Base-by-base conservation (phyloP, 768 basidiomycete species). In the Phanerodontia chrysosporium region DNA sequence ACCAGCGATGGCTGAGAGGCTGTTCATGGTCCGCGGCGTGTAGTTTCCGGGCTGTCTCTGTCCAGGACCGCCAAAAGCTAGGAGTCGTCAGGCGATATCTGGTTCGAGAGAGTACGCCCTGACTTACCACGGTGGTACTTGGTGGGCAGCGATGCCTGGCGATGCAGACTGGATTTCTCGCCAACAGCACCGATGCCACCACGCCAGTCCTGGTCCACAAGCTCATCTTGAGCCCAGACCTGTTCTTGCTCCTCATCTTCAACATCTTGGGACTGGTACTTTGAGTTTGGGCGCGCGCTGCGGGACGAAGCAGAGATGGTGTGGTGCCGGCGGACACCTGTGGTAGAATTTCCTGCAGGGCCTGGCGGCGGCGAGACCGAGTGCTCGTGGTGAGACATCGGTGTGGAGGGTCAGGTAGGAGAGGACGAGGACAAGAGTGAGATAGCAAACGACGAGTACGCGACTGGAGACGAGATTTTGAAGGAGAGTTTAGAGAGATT, bases 171-270 rank as follows among this genome's bases (percentile, higher is more conserved):
- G 8, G 84, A 81, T 72, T 90, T 90, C 73, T 92, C 90, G 51
- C 90, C 90, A 27, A 92, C 90, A 46, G 88, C 89, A 42, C 90
- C 90, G 53, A 90, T 84, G 24, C 85, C 85, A 32, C 88, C 88
- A 29, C 86, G 84, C 90, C 90, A 90, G 69, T 90, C 89, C 58
- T 89, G 80, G 66, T 84, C 88, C 61, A 90, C 89, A 46, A 83
- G 78, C 66, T 90, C 89, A 67, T 92, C 90, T 60, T 90, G 87
- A 68, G 84, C 83, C 82, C 84, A 87, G 45, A 73, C 74, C 45
- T 80, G 78, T 62, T 80, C 79, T 49, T 80, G 78, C 67, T 83
- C 79, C 10, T 77, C 72, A 69, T 90, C 89, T 18, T 70, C 69
- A 29, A 63, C 55, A 66, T 90, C 89, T 48, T 83, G 84, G 60